Evolutionary conservation across 202 grass and related monocot genomes (phyloP).

Genomic region (Setaria viridis): DNA sequence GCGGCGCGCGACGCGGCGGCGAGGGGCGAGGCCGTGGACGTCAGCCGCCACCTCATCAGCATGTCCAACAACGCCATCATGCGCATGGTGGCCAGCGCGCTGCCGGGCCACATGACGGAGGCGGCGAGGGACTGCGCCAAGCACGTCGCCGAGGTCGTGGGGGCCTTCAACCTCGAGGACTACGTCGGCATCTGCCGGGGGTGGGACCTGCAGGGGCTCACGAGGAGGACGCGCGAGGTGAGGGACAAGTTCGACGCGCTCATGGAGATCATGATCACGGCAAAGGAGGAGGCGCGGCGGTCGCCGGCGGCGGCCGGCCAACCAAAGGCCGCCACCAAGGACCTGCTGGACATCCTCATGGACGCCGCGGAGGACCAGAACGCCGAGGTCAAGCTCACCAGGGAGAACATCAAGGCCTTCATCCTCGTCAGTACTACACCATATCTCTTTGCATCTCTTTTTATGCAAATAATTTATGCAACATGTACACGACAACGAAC

Average conservation of each 20-base stretch:
- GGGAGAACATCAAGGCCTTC: constrained; percentile 85
- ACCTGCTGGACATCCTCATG: constrained; percentile 78
- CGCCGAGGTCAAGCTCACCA: constrained; percentile 61
- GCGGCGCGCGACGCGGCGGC: neutral
- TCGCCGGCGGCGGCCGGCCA: neutral
- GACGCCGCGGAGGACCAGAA: constrained; percentile 54
- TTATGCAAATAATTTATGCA: too few species aligned
- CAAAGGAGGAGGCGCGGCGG: constrained; percentile 46
- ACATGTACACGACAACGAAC: neutral
- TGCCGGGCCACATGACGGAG: constrained; percentile 46
- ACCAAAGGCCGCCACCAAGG: constrained; percentile 23
- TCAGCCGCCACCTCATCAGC: constrained; percentile 58
- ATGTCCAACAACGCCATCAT: constrained; percentile 68
- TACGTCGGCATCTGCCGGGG: constrained; percentile 53
- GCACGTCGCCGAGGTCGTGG: constrained; percentile 71
- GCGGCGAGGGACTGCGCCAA: constrained; percentile 53
- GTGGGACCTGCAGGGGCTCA: constrained; percentile 67
- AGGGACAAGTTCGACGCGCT: constrained; percentile 61
- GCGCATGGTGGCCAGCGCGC: constrained; percentile 57
- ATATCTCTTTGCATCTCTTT: too few species aligned
- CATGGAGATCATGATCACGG: constrained; percentile 55
- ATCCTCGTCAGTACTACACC: constrained; percentile 30
- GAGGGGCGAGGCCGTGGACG: constrained; percentile 22
- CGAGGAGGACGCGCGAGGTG: constrained; percentile 52
- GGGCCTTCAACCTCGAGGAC: constrained; percentile 75